Conservation (phyloP, 2,329 filamentous ascomycete species). For the Orbilia brochopaga region DNA sequence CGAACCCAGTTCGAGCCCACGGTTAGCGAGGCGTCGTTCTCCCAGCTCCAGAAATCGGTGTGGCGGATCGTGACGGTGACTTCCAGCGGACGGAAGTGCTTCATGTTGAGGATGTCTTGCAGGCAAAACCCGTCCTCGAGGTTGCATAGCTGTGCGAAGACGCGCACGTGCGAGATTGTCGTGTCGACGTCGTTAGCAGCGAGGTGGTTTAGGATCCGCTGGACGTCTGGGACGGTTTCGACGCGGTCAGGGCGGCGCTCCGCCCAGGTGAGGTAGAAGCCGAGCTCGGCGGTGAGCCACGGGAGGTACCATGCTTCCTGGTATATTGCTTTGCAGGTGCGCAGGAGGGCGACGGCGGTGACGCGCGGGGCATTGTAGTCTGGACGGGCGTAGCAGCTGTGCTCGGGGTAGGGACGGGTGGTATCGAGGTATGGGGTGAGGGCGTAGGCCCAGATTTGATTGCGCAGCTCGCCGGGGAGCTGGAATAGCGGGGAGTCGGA, state of each 20-base stretch:
- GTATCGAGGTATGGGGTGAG: constrained; percentile 59
- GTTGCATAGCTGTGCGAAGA: constrained; percentile 61
- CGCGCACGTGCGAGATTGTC: constrained; percentile 56
- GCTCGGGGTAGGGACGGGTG: constrained; percentile 7
- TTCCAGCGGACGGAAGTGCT: constrained; percentile 56
- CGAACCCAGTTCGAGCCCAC: constrained; percentile 59
- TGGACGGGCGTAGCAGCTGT: constrained; percentile 58
- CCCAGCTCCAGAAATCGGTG: constrained; percentile 63
- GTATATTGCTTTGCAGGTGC: constrained; percentile 60
- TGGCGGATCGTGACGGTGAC: constrained; percentile 62
- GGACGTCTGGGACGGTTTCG: constrained; percentile 49
- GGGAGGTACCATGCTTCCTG: constrained; percentile 60
- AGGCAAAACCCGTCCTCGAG: constrained; percentile 57
- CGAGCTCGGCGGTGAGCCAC: constrained; percentile 58
- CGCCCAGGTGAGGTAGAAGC: constrained; percentile 57
- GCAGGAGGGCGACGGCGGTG: constrained; percentile 59
- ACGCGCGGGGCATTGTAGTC: constrained; percentile 58
- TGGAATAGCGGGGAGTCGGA: constrained; percentile 12
- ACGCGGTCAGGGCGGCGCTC: constrained; percentile 57
- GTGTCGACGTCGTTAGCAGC: constrained; percentile 52
- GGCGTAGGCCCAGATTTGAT: constrained; percentile 60
- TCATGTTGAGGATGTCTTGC: constrained; percentile 54
- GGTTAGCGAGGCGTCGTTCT: constrained; percentile 57
- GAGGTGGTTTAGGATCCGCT: constrained; percentile 26
- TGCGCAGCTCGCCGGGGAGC: constrained; percentile 63